Evolutionary conservation across 1,284 basidiomycete species (phyloP).

Genomic region (Peniophora sp.): DNA sequence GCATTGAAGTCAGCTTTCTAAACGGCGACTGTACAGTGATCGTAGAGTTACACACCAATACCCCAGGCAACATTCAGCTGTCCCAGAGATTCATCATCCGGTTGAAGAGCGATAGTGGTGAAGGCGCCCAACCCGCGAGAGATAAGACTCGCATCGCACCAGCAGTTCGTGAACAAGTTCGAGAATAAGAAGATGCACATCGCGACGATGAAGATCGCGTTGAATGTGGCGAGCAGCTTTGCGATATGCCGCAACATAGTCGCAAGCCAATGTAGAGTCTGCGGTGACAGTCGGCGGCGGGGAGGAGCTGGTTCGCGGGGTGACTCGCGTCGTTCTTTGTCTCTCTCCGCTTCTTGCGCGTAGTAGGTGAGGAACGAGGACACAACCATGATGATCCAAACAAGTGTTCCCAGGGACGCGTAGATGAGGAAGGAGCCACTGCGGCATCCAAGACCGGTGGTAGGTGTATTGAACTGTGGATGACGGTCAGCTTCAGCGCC

Average conservation of each 20-base stretch:
- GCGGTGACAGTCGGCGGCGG: too few species aligned
- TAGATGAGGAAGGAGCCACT: conserved; percentile 31
- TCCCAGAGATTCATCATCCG: not conserved
- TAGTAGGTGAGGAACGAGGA: conserved; percentile 29
- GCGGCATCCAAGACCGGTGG: conserved; percentile 30
- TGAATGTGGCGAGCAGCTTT: not conserved
- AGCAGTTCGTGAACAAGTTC: not conserved
- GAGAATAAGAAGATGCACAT: not conserved
- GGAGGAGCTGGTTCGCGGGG: not conserved
- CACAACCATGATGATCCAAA: conserved; percentile 28
- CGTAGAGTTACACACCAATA: too few species aligned
- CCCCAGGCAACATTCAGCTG: not conserved
- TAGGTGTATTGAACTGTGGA: conserved; percentile 25
- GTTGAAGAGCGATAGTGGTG: not conserved
- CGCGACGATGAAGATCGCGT: not conserved
- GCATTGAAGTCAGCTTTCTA: too few species aligned
- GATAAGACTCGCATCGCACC: not conserved
- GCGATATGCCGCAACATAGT: not conserved
- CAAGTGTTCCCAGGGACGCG: conserved; percentile 24
- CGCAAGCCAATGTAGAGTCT: not conserved
- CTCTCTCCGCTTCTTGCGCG: not conserved
- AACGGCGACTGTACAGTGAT: too few species aligned
- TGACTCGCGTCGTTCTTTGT: not conserved
- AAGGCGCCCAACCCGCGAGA: not conserved
- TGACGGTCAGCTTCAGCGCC: not conserved